A percentile compares a stretch with the other conserved stretches of the same genome.
Conservation (phyloP, 345 rosid species). For the Arabis alpina region DNA sequence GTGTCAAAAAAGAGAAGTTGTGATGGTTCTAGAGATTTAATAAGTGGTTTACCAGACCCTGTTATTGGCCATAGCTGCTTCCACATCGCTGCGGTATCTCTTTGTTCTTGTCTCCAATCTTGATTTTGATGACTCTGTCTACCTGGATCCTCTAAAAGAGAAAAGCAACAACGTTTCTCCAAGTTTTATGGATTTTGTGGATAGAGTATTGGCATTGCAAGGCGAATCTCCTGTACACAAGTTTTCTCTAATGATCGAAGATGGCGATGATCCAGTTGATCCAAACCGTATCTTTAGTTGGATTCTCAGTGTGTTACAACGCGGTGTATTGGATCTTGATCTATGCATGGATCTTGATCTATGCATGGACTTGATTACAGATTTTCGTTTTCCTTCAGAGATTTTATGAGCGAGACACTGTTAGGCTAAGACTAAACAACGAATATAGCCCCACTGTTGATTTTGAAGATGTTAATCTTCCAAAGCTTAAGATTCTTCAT, state of each 20-base stretch:
- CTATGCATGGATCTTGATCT: too few species aligned
- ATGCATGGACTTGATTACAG: neutral
- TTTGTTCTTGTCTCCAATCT: constrained; percentile 2
- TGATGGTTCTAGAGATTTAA: neutral
- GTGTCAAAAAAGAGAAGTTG: neutral
- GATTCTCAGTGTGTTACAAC: constrained; percentile 22
- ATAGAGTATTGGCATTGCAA: constrained; percentile 20
- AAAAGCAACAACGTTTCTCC: neutral
- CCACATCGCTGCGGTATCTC: constrained; percentile 16
- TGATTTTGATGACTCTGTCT: neutral
- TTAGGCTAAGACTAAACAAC: neutral
- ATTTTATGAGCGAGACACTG: constrained; percentile 20
- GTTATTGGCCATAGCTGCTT: constrained; percentile 13
- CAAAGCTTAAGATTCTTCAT: constrained; percentile 4
- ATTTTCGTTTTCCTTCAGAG: neutral
- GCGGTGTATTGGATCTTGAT: constrained; percentile 9
- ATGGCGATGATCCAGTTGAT: neutral
- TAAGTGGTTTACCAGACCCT: neutral
- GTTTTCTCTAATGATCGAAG: neutral
- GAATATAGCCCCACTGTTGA: neutral
- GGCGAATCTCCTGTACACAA: constrained; percentile 5
- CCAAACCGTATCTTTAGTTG: neutral
- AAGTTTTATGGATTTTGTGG: constrained; percentile 23
- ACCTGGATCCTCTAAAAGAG: neutral
- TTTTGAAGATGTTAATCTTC: constrained; percentile 12